Conservation (phyloP, 2,329 filamentous ascomycete genomes). For the Colletotrichum musae region DNA sequence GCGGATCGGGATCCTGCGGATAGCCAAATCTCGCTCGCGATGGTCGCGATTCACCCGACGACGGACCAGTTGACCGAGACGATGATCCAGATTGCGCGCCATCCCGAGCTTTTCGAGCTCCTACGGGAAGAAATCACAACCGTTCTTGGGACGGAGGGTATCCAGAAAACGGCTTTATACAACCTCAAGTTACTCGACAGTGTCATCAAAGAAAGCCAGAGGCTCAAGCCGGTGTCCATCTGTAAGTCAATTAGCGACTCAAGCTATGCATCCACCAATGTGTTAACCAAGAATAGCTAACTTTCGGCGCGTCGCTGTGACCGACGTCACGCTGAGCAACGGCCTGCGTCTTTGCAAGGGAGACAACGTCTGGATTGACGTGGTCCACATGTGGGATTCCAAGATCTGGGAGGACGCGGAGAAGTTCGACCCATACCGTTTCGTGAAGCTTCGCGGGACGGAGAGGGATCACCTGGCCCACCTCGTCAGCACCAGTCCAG, state of each 20-base stretch:
- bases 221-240: constrained; percentile 33
- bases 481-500: constrained; percentile 56
- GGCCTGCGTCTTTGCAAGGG: neutral
- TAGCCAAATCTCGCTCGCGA: constrained; percentile 84
- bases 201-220: constrained; percentile 55
- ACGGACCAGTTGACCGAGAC: constrained; percentile 53
- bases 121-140: constrained; percentile 58
- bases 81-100: constrained; percentile 54
- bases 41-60: constrained; percentile 63
- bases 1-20: constrained; percentile 62
- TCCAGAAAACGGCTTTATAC: constrained; percentile 52
- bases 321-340: neutral
- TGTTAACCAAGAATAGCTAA: neutral
- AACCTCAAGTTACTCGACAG: constrained; percentile 58
- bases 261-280: neutral
- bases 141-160: constrained; percentile 52
- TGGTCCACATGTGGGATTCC: neutral
- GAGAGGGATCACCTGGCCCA: constrained; percentile 48
- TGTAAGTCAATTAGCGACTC: neutral
- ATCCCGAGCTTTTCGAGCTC: constrained; percentile 56
- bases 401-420: neutral
- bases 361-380: neutral
- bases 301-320: neutral
- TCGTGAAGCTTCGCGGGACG: neutral
- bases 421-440: neutral